Conservation (phyloP, 129 eudicot genomes). For the Cynara cardunculus region DNA sequence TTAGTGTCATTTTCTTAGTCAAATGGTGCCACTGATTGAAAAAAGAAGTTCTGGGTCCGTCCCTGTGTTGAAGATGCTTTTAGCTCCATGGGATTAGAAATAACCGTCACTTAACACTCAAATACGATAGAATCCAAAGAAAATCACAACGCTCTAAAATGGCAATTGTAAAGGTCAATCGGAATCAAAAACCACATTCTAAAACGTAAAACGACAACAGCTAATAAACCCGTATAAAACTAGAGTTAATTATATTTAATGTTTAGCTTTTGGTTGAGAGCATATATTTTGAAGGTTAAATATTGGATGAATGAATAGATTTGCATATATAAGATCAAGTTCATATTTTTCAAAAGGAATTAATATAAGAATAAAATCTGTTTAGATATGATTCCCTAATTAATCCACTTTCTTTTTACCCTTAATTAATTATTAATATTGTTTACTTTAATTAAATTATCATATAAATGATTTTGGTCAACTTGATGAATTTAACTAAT, state of each 20-base stretch:
- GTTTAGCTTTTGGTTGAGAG: neutral
- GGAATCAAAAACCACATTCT: neutral
- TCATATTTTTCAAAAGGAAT: constrained; percentile 10
- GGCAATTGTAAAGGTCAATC: too few relatives aligned
- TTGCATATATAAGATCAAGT: constrained; percentile 10
- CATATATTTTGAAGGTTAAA: neutral
- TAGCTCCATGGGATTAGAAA: too few relatives aligned
- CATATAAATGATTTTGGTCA: constrained; percentile 17
- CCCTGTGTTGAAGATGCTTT: too few relatives aligned
- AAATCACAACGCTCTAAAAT: too few relatives aligned
- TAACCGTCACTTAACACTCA: too few relatives aligned
- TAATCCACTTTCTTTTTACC: neutral
- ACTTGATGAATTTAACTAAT: constrained; percentile 16
- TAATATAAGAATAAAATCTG: constrained; percentile 32
- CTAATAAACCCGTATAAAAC: neutral
- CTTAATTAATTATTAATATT: constrained; percentile 1
- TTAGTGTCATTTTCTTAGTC: too few relatives aligned
- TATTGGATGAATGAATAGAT: neutral
- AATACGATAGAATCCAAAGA: too few relatives aligned
- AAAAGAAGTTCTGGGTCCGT: too few relatives aligned
- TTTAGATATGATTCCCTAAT: constrained; percentile 33
- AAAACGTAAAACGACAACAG: neutral
- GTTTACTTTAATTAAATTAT: constrained; percentile 4
- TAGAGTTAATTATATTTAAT: neutral
- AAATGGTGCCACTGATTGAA: too few relatives aligned